Conservation (phyloP, 1,139 yeast genomes). For the Debaryomyces singareniensis region DNA sequence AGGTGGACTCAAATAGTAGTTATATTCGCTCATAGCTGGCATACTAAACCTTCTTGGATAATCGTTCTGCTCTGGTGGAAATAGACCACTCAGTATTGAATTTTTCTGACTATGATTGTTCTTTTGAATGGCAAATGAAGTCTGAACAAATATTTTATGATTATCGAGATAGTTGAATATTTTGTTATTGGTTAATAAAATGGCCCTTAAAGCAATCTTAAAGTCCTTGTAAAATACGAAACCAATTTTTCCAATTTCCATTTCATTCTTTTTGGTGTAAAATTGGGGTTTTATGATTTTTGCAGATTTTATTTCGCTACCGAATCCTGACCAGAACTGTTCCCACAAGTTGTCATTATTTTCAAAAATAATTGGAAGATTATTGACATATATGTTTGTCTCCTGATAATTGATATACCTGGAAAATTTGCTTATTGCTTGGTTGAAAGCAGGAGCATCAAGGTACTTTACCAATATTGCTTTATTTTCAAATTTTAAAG, state of each 20-base stretch:
- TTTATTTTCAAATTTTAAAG: constrained; percentile 2
- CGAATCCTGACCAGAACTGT: constrained; percentile 36
- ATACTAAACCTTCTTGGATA: constrained; percentile 8
- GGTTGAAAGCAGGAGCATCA: constrained; percentile 6
- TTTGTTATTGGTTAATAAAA: constrained; percentile 32
- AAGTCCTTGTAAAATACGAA: constrained; percentile 34
- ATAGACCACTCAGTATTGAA: constrained; percentile 6
- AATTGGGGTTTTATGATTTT: constrained; percentile 40
- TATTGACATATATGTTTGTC: constrained; percentile 53
- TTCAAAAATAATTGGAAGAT: constrained; percentile 39
- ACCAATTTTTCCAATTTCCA: constrained; percentile 32
- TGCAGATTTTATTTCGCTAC: constrained; percentile 33
- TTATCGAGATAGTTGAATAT: constrained; percentile 14
- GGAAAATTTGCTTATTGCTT: constrained; percentile 10
- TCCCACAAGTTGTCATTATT: constrained; percentile 36
- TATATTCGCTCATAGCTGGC: constrained; percentile 5
- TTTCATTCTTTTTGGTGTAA: constrained; percentile 16
- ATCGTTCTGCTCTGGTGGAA: constrained; percentile 4
- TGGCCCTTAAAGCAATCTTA: constrained; percentile 35
- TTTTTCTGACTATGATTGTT: constrained; percentile 6
- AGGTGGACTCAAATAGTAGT: constrained; percentile 4
- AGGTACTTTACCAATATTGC: constrained; percentile 4
- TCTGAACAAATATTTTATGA: constrained; percentile 24
- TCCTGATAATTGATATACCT: constrained; percentile 41
- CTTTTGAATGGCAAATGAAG: constrained; percentile 39